Conservation (phyloP, 2,329 filamentous ascomycete species). For the Calonectria montana region DNA sequence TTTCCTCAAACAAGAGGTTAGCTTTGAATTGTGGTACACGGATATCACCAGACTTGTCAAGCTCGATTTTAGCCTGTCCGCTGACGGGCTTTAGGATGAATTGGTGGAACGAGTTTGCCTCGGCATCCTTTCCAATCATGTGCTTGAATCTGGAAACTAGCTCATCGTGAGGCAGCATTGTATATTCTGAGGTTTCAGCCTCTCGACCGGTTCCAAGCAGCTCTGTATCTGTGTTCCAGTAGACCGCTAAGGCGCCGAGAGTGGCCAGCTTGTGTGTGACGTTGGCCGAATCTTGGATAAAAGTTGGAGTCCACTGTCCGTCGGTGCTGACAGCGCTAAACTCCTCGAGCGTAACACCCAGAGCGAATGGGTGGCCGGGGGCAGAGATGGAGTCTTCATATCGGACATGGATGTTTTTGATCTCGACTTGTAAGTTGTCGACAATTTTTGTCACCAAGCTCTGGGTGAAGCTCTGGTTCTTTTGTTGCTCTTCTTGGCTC, state of each 20-base stretch:
- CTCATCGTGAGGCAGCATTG: conserved; percentile 77
- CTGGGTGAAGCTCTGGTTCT: conserved; percentile 97
- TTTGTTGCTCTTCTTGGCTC: conserved; percentile 94
- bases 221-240: conserved; percentile 96
- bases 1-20: conserved; percentile 92
- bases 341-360: conserved; percentile 92
- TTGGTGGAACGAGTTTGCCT: conserved; percentile 74
- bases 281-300: conserved; percentile 86
- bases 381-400: conserved; percentile 98
- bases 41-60: conserved; percentile 89
- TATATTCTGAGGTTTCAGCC: conserved; percentile 56
- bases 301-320: conserved; percentile 93
- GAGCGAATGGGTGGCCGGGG: conserved; percentile 92
- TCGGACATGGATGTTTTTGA: conserved; percentile 98
- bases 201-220: conserved; percentile 87
- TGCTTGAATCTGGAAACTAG: conserved; percentile 81
- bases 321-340: conserved; percentile 98
- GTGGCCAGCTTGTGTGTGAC: conserved; percentile 95
- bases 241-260: conserved; percentile 88
- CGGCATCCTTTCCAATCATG: conserved; percentile 81
- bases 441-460: conserved; percentile 96
- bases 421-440: conserved; percentile 96
- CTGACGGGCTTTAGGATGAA: conserved; percentile 97
- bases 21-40: conserved; percentile 90
- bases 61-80: conserved; percentile 91